A percentile compares a stretch with the other conserved stretches of the same genome.
Evolutionary conservation across 2,329 filamentous ascomycete species (phyloP).

Genomic region (Neodidymelliopsis sp.): DNA sequence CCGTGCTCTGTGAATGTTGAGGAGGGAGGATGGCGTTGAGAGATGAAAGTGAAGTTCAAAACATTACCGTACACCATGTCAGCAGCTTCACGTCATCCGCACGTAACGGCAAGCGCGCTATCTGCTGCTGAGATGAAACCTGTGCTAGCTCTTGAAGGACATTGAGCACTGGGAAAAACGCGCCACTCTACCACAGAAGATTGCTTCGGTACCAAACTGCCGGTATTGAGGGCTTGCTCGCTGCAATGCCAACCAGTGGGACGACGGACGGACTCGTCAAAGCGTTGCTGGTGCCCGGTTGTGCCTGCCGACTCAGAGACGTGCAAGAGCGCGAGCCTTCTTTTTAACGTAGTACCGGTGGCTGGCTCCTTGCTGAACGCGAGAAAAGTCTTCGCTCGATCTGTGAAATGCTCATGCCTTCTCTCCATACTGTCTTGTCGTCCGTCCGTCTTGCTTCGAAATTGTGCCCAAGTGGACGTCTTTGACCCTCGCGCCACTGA

Average conservation of each 20-base stretch:
- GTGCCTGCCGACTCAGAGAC: conserved; percentile 1
- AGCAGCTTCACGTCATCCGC: no score
- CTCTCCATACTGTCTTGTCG: background rate
- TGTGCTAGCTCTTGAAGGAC: conserved; percentile 9
- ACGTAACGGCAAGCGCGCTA: no score
- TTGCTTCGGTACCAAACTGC: conserved; percentile 45
- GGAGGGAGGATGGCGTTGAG: no score
- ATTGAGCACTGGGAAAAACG: conserved; percentile 21
- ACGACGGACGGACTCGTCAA: conserved; percentile 5
- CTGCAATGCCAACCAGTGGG: conserved; percentile 30
- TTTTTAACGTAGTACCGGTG: conserved; percentile 1
- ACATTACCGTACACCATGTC: background rate
- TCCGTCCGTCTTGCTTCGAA: background rate
- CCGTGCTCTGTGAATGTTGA: background rate
- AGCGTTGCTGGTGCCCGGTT: conserved; percentile 11
- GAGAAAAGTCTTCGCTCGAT: background rate
- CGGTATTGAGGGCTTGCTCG: conserved; percentile 33
- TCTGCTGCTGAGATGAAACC: background rate
- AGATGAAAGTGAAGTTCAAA: background rate
- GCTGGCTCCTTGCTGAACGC: background rate
- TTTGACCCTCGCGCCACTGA: background rate
- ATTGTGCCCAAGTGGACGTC: background rate
- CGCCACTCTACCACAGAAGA: conserved; percentile 38
- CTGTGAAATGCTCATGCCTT: no score
- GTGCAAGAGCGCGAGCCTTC: background rate